Base-by-base conservation (phyloP, 148 eudicot species). In the Nepenthes mirabilis region DNA sequence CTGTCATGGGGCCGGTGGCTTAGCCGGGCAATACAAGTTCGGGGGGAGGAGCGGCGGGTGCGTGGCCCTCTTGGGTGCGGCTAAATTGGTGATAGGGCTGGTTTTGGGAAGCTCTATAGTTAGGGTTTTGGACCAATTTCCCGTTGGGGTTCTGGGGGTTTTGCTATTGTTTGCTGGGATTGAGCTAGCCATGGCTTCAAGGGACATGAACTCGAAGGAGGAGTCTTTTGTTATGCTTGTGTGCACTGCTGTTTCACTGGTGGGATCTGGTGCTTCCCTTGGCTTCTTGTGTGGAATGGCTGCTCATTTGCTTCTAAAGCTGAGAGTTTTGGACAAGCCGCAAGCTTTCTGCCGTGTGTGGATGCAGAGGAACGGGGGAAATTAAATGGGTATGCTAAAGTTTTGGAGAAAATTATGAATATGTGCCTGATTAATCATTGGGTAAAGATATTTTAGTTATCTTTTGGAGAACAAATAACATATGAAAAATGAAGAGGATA, bases 1-100 rank as follows among this genome's bases (percentile, higher is more conserved):
- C 14, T 91, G 97, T 68, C 97, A 91, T 57, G 97, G 97, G 11
- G 97, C 97, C 0, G 97, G 97, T 0, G 97, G 97, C n/a, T 77
- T 91, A 7, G 97, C 97, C 5, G 97, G 97, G 56, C 97, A 90
- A 63, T 90, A 90, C 77, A 87, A 84, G 70, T 90, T 90, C 59
- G 97, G 97, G 2, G 95, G 93, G 12, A 76, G 97, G 67, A 84
- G 90, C 60, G 97, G 97, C 5, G 87, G 73, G 7, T 84, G 93
- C 57, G 97, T 91, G 60, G 95, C 93, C 33, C 56, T 91, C 34
- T 64, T 87, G 9, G 97, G 97, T 11, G 52, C 55, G 12, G 76
- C 80, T 9, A 90, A 90, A 71, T 63, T 90, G 66, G 70, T 72
- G 0, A 32, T 90, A 36, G 97, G 97, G 1, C 55, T 91, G 47